Conservation (phyloP, 1,284 basidiomycete genomes). For the Ganoderma meredithae region DNA sequence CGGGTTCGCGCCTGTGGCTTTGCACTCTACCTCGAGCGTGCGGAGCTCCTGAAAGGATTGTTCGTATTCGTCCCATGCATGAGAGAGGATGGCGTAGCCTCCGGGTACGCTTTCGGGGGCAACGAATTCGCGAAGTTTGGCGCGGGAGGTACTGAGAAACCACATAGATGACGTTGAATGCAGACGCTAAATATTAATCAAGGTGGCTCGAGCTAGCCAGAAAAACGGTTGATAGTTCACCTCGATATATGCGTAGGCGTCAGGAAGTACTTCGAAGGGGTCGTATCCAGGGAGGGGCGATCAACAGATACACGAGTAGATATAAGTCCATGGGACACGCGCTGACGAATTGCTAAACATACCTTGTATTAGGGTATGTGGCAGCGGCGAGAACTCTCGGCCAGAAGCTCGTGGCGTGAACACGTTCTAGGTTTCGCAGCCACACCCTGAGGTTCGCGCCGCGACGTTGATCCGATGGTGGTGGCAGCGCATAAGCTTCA, state of each 20-base stretch:
- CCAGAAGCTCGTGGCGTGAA: not conserved
- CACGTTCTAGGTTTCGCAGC: not conserved
- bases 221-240: not conserved
- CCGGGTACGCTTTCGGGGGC: conserved; percentile 3
- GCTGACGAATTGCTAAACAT: not conserved
- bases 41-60: conserved; percentile 6
- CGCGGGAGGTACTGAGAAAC: conserved; percentile 12
- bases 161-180: conserved; percentile 4
- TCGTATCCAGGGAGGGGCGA: not conserved
- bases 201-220: not conserved
- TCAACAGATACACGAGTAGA: not conserved
- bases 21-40: not conserved
- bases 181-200: not conserved
- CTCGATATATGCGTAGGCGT: not conserved
- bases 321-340: not conserved
- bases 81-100: conserved; percentile 8
- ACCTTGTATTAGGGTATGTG: not conserved
- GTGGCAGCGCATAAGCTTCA: not conserved
- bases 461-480: too few relatives aligned
- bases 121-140: conserved; percentile 9
- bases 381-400: not conserved
- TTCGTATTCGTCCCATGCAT: not conserved
- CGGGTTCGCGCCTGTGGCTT: not conserved
- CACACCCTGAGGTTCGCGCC: not conserved
- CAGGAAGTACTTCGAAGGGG: not conserved